Evolutionary conservation across 2,329 filamentous ascomycete genomes (phyloP), one percentile per base, ranked within the genome.

Genomic region (Diaporthe caulivora): DNA sequence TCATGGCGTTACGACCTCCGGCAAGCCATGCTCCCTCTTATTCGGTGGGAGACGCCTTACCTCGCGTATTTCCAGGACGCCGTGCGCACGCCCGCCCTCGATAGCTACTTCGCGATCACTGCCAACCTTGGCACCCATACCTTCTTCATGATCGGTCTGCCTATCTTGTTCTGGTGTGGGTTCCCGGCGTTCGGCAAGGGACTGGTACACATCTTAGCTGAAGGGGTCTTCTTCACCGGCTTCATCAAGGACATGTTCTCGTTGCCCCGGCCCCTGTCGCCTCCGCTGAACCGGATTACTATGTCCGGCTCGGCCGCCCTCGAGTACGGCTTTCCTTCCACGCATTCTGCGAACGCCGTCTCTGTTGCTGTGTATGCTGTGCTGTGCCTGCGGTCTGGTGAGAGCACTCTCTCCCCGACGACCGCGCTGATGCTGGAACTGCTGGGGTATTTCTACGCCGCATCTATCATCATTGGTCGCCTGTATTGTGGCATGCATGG

Each of bases 401-500:
- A 91, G n/a, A 91, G 92, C 71, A 86, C 89, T 24, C 85, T 94
- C 74, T 84, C 88, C 42, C 84, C 90, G 3, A 84, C 88, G 24
- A 87, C 90, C 1, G 92, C 90, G 77, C 75, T 92, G 4, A 83
- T 87, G 5, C 85, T 97, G 34, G 93, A 97, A 80, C 82, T 84
- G 7, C 82, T 94, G 8, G 92, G 93, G 53, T 97, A 97, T 82
- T 92, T 94, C 78, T 99, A 98, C 81, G 94, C 94, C 44, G 84
- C 91, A 17, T 98, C 96, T 34, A 98, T 99, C 80, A 90, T 98
- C 53, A 86, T 98, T 75, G 97, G 97, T 8, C 92, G 97, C 26
- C 87, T 99, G 47, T 98, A 99, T 85, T 99, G 97, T 80, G 97
- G 97, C 75, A 99, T 99, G 97, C 97, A 99, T 83, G 97, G 97